Base-by-base conservation (phyloP, 2,329 filamentous ascomycete species). In the Calonectria fujianensis region DNA sequence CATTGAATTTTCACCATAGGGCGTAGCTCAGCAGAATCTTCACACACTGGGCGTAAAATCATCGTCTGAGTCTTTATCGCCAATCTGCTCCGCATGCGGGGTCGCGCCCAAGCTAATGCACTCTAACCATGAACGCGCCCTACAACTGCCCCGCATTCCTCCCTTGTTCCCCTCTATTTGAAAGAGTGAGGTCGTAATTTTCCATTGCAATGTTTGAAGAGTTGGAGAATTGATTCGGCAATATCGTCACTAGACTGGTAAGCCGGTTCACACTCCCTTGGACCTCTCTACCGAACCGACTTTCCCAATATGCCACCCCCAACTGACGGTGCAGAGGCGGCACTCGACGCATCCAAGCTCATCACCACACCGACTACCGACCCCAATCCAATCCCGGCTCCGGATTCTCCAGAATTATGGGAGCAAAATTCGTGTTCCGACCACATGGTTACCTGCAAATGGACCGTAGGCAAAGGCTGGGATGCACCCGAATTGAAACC, bases 91-190 rank as follows among this genome's bases (percentile, higher is more conserved):
- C 32, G n/a, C 41, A 63, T 70, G 68, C 54, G 51, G 69, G 69
- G 69, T 67, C 57, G 13, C 69, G 63, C 61, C 50, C 50, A 72
- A 67, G 61, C 61, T 66, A 72, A 72, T 72, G 69, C 69, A 39
- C 54, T 39, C 39, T 41, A 50, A 50, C 45, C 54, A 67, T 45
- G 51, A 54, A 37, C 61, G 24, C 69, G 69, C 69, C 69, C 69
- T 72, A 59, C 37, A n/a, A 31, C 18, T 16, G 57, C 57, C 57
- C 57, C 57, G 37, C 37, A 64, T 32, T 24, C 24, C 45, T 9
- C 6, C 39, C 14, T 50, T 11, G 29, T 10, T 18, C 20, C 20
- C 45, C 45, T 35, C 45, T 51, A 66, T 29, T 37, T 61, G 14
- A 39, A 63, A 61, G n/a, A 24, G 16, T 11, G 14, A 29, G 14